These are phyloP conservation scores for Hyphodiscus hymeniophilus DNA, from an alignment of 495 filamentous ascomycete species.

Conservation along the genomic window DNA sequence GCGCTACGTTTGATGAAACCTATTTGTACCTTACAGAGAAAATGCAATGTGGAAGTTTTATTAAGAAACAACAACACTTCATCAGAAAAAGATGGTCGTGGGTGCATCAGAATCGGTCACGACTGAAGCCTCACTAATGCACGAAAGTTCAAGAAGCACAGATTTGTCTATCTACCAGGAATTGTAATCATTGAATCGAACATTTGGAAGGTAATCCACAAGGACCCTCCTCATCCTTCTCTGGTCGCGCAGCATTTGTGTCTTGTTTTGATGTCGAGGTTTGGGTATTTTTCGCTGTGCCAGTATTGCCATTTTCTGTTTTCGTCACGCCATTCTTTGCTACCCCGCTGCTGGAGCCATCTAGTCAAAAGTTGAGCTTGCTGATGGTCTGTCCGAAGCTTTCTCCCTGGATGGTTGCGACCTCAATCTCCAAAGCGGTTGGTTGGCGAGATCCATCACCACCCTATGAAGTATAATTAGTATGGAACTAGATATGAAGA, in stretches of 20 bases:
- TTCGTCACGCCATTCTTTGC: too few relatives aligned
- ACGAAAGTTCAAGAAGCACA: too few relatives aligned
- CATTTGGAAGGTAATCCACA: conserved; percentile 51
- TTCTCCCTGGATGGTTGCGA: conserved; percentile 79
- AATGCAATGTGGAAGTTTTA: too few relatives aligned
- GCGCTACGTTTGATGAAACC: too few relatives aligned
- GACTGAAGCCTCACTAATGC: too few relatives aligned
- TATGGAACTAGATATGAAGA: conserved; percentile 16
- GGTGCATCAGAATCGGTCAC: too few relatives aligned
- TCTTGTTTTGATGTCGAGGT: conserved; percentile 7
- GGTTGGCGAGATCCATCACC: conserved; percentile 78
- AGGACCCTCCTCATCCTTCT: conserved; percentile 41
- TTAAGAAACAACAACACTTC: too few relatives aligned
- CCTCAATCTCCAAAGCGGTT: conserved; percentile 57
- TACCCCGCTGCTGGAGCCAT: conserved; percentile 34
- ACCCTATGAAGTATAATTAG: conserved; percentile 30
- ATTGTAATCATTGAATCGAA: neutral
- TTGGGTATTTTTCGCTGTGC: too few relatives aligned
- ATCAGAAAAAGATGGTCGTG: too few relatives aligned
- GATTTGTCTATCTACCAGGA: too few relatives aligned
- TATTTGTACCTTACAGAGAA: too few relatives aligned
- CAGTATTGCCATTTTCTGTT: too few relatives aligned
- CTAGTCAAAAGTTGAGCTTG: conserved; percentile 79
- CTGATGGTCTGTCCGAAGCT: conserved; percentile 73
- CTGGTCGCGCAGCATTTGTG: conserved; percentile 18